A percentile compares a stretch with the other conserved stretches of the same genome.
phyloP scores from a whole-genome alignment of 768 basidiomycete genomes.

The Coprinopsis sp. region DNA sequence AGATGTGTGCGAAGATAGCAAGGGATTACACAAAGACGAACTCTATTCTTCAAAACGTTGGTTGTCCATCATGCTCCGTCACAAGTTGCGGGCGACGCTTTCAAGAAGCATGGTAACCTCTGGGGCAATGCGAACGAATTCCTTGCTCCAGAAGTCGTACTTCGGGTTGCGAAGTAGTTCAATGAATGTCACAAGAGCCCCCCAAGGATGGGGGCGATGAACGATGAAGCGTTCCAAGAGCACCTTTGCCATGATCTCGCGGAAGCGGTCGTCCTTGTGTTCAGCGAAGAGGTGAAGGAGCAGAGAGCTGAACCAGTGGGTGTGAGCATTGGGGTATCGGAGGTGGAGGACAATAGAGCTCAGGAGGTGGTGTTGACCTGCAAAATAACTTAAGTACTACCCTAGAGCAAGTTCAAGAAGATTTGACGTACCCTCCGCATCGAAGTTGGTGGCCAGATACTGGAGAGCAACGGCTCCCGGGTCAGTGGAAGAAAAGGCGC shows the following conservation, averaged over 20 bases:
- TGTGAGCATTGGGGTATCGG: slow-evolving; percentile 97
- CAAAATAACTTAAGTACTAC: slow-evolving; percentile 5
- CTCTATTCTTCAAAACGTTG: slow-evolving; percentile 78
- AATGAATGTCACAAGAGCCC: slow-evolving; percentile 88
- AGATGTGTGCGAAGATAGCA: slow-evolving; percentile 82
- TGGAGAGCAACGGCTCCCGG: slow-evolving; percentile 83
- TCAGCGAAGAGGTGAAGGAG: slow-evolving; percentile 84
- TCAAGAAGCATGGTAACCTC: slow-evolving; percentile 84
- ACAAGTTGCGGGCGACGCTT: slow-evolving; percentile 50
- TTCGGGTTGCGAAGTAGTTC: slow-evolving; percentile 87
- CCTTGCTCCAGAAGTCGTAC: slow-evolving; percentile 89
- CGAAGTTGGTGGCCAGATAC: slow-evolving; percentile 77
- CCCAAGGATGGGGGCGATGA: slow-evolving; percentile 95
- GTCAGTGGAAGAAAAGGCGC: slow-evolving; percentile 75
- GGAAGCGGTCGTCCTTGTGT: slow-evolving; percentile 69
- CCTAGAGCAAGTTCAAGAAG: not conserved
- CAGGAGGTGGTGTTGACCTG: slow-evolving; percentile 93
- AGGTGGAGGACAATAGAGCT: slow-evolving; percentile 92
- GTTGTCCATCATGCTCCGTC: slow-evolving; percentile 14
- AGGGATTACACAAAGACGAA: slow-evolving; percentile 55
- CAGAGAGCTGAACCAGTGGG: slow-evolving; percentile 94
- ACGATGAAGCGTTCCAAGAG: slow-evolving; percentile 92
- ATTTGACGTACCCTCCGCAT: slow-evolving; percentile 74
- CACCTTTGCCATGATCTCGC: slow-evolving; percentile 82
- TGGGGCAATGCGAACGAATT: slow-evolving; percentile 78